Base-by-base conservation (phyloP, 208 protist species). In the Crithidia acanthocephali region DNA sequence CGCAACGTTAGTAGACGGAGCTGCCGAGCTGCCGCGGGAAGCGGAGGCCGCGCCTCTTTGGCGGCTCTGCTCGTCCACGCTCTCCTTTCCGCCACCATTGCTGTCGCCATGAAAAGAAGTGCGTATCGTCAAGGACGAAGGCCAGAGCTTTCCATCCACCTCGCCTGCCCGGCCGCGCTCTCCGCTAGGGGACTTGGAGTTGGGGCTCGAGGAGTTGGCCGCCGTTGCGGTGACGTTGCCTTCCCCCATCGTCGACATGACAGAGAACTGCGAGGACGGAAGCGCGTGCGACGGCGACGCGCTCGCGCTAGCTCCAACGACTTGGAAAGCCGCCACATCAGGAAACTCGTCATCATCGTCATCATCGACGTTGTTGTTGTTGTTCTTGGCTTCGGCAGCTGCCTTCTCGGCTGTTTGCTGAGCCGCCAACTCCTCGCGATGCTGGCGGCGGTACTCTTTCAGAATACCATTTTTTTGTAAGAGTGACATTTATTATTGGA, bases 391-490 rank as follows among this genome's bases (percentile, higher is more conserved):
- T 47, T 25, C 25, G 4, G 22, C 57, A 2, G 40, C 60, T 9
- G 42, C 64, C n/a, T 8, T 28, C 9, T n/a, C 27, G 16, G 53
- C 22, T 11, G 37, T 30, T 40, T 52, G 42, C 23, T 27, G 47
- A 7, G 42, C 25, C 1, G 50, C 42, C 9, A 33, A 20, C 44
- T 66, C 51, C 51, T 81, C 71, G 18, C 48, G 75, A 27, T 79
- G 61, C 42, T 73, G 69, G 2, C 65, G 67, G 2, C 80, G 81
- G 44, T 87, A 87, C 44, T 74, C 65, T 32, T 81, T 80, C 16
- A 87, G 45, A 45, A 87, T 56, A 18, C 45, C 67, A 68, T 87
- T 87, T 57, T 74, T 83, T n/a, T 59, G 74, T 15, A 87, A 32
- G 3, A 87, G 48, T 2, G 79, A 84, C 82, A 35, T 59, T 57